Base-by-base conservation (phyloP, 2,329 filamentous ascomycete species). In the Nemania diffusa region DNA sequence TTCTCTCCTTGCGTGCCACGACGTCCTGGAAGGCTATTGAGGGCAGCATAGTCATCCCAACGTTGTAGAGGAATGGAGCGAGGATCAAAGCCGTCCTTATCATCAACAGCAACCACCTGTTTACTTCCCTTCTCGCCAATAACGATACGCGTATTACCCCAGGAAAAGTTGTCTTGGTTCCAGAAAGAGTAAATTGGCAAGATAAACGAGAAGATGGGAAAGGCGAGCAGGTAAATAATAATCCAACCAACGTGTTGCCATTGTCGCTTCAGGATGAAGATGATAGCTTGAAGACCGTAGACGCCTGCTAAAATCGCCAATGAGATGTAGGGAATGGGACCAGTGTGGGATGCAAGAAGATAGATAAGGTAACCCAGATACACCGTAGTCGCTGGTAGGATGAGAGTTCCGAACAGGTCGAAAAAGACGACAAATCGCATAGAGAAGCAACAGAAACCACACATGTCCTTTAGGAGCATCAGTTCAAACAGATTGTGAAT, bases 211-310 rank as follows among this genome's bases (percentile, higher is more conserved):
- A 95, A 97, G 73, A 99, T 92, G 0, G 96, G 96, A 84, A 92
- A 97, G 2, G 96, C 96, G n/a, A 97, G 74, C 69, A 99, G 87
- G 82, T 99, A 99, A 78, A 99, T 98, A 72, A 99, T 91, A 94
- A 99, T 98, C 96, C 96, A 99, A 73, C 96, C 96, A 68, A 99
- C 88, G 78, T 98, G 95, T 79, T 99, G 94, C 96, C 96, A 99
- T 81, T 98, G 93, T 59, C 96, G 88, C 84, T 97, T 97, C 74
- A 98, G 85, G 73, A 98, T 94, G 83, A 99, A 99, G 76, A 99
- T 97, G 68, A 98, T 82, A 2, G 94, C 94, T 78, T 99, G 96
- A 2, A 99, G 88, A 85, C 96, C 96, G 76, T 99, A 99, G 17
- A 97, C 93, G 66, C 88, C 93, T 24, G 91, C 94, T 78, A 99